Evolutionary conservation across 768 basidiomycete species (phyloP).

Genomic region (Mycena kentingensis): DNA sequence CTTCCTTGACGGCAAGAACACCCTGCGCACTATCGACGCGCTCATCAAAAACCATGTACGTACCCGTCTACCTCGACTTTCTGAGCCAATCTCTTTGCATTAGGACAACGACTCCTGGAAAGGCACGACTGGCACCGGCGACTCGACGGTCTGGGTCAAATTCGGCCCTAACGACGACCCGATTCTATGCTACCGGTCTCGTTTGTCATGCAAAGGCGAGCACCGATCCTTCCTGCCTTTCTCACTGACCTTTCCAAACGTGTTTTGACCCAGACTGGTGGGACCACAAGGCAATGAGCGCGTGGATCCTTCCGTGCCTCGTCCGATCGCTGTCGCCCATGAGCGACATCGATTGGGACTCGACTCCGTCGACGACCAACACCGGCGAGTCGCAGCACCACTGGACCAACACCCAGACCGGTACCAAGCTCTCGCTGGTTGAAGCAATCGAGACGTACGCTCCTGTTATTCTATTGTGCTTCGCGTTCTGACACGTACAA

Average conservation of each 20-base stretch:
- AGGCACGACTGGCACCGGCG: not conserved
- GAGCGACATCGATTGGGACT: constrained; percentile 20
- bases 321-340: constrained; percentile 25
- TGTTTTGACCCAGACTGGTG: constrained; percentile 23
- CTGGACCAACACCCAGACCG: constrained; percentile 24
- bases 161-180: not conserved
- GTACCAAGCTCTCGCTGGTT: constrained; percentile 21
- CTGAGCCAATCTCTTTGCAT: not conserved
- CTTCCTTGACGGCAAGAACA: not conserved
- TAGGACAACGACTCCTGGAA: not conserved
- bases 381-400: constrained; percentile 26
- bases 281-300: constrained; percentile 26
- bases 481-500: not conserved
- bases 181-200: not conserved
- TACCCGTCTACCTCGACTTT: not conserved
- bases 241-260: not conserved
- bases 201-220: not conserved
- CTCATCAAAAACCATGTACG: not conserved
- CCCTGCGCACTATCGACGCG: not conserved
- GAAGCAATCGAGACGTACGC: constrained; percentile 20
- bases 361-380: constrained; percentile 26
- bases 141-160: not conserved
- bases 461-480: not conserved
- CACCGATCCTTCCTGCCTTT: no score
- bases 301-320: constrained; percentile 26